These are phyloP conservation scores for Chaetoceros muelleri DNA, from an alignment of 108 stramenopile species.

Conservation along the genomic window DNA sequence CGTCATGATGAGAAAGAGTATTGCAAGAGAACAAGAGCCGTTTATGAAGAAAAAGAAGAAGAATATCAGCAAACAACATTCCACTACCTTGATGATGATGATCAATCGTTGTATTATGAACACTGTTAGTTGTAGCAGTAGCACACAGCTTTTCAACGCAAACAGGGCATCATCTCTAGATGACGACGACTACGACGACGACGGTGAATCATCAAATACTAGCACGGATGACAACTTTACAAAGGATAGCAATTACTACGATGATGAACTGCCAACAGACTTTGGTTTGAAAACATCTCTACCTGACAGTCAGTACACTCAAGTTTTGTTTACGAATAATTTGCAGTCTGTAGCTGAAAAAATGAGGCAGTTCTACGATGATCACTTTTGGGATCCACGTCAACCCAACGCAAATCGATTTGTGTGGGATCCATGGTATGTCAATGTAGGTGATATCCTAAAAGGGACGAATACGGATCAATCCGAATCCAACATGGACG, in stretches of 20 bases:
- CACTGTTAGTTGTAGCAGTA: too few species aligned
- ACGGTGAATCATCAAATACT: background rate
- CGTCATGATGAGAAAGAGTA: too few species aligned
- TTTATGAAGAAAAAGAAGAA: too few species aligned
- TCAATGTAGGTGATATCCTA: conserved; percentile 11
- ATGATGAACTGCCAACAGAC: conserved; percentile 1
- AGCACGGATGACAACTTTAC: background rate
- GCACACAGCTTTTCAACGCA: too few species aligned
- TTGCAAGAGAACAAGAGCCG: too few species aligned
- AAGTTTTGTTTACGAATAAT: conserved; percentile 4
- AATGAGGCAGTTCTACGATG: conserved; percentile 17
- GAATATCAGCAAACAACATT: too few species aligned
- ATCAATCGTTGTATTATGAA: too few species aligned
- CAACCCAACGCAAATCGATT: conserved; percentile 22
- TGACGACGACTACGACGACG: background rate
- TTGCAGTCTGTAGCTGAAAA: conserved; percentile 2
- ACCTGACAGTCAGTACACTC: conserved; percentile 9
- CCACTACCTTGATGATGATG: too few species aligned
- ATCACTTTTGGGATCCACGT: conserved; percentile 21
- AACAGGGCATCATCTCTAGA: too few species aligned
- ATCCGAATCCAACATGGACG: background rate
- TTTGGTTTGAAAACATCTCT: background rate
- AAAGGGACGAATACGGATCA: background rate
- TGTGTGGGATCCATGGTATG: conserved; percentile 31
- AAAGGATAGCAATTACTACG: background rate